These are phyloP conservation scores for Dendrobium chrysotoxum DNA, from an alignment of 106 monocot species.

Conservation along the genomic window DNA sequence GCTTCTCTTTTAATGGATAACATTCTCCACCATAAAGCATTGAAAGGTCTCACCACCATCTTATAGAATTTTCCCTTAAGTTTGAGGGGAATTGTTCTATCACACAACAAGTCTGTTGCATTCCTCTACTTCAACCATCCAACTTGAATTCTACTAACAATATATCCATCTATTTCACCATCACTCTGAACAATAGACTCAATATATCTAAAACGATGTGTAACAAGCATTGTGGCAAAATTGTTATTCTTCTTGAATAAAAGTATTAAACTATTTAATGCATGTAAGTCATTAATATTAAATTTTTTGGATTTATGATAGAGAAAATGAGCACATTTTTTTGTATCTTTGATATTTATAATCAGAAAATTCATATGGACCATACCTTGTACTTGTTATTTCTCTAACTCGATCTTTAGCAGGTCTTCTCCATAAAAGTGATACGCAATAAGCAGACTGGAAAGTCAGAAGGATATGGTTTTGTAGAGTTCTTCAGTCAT, in stretches of 20 bases:
- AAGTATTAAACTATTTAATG: background rate
- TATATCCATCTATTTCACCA: no score
- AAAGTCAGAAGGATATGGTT: constrained; percentile 74
- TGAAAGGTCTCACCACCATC: no score
- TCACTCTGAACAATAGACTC: no score
- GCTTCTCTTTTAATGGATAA: no score
- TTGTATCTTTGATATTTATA: background rate
- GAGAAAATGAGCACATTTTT: background rate
- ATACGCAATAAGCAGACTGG: constrained; percentile 69
- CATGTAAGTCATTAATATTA: background rate
- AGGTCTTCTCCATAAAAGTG: constrained; percentile 58
- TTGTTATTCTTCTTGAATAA: background rate
- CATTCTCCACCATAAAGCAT: no score
- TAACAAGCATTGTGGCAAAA: background rate
- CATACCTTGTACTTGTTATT: background rate
- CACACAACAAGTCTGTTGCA: no score
- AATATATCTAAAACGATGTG: no score
- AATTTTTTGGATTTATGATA: background rate
- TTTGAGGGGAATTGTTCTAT: no score
- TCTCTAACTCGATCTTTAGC: background rate
- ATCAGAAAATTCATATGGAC: background rate
- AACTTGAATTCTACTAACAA: no score
- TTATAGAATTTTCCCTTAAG: no score
- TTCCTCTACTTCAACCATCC: no score
- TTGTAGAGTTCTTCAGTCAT: constrained; percentile 55